Evolutionary conservation across 768 basidiomycete genomes (phyloP).

Genomic region (Boletus vinaceobasis): DNA sequence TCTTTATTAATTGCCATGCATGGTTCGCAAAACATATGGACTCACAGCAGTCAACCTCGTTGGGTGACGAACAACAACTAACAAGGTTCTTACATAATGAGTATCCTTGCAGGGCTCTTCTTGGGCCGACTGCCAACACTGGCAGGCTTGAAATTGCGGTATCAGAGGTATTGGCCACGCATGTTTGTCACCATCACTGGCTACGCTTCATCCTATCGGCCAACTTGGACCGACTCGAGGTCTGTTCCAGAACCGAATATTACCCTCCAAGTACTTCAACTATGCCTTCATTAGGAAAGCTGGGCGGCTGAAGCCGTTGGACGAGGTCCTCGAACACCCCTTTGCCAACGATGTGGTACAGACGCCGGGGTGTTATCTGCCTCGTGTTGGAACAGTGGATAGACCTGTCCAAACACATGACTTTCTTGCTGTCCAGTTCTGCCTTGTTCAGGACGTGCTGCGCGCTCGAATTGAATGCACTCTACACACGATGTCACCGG

Average conservation of each 20-base stretch:
- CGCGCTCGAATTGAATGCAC: neutral
- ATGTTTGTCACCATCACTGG: neutral
- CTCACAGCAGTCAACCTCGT: conserved; percentile 9
- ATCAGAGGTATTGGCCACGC: neutral
- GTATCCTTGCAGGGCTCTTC: conserved; percentile 4
- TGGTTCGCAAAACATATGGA: neutral
- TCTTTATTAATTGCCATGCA: neutral
- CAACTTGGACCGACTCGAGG: conserved; percentile 1
- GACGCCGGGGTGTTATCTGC: conserved; percentile 30
- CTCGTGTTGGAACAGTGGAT: conserved; percentile 17
- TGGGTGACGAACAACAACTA: neutral
- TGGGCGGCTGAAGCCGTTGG: conserved; percentile 2
- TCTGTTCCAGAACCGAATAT: conserved; percentile 6
- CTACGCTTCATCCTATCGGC: neutral
- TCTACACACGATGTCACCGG: conserved; percentile 9
- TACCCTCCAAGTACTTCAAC: neutral
- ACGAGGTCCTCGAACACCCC: conserved; percentile 21
- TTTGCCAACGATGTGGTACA: conserved; percentile 21
- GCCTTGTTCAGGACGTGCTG: neutral
- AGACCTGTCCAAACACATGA: neutral
- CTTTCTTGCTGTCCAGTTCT: neutral
- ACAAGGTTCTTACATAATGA: conserved; percentile 10
- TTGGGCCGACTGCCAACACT: conserved; percentile 1
- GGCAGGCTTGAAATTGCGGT: neutral
- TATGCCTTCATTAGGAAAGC: conserved; percentile 11